Evolutionary conservation across 345 rosid genomes (phyloP), one percentile per base, ranked within the genome.

Genomic region (Alliaria petiolata): DNA sequence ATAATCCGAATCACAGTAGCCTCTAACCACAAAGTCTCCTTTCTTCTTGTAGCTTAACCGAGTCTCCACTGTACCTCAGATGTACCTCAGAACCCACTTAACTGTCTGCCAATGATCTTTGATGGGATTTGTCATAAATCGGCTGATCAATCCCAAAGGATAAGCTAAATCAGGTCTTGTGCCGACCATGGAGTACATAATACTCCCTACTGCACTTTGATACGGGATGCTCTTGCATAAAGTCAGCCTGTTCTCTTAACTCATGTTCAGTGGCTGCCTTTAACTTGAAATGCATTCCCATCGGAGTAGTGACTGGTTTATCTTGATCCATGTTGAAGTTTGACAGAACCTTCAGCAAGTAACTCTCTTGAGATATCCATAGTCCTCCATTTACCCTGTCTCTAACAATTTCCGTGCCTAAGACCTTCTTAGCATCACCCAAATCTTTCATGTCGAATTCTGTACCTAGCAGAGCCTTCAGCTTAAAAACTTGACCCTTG

Each of bases 401-500:
- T 35, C 39, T 35, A 0, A 1, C 1, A 8, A 35, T 35, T 0
- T 35, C 39, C 12, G 9, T 35, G 1, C 39, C 39, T 0, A 35
- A 2, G 2, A 35, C 9, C 3, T 35, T 35, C 12, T 9, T 35
- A 1, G 40, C 40, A 36, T 36, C 13, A 1, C 40, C 13, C 9
- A 36, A 13, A 3, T 36, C 13, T 10, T 36, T 36, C 40, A 36
- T 8, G 0, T 36, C 40, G 3, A 36, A 36, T 5, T 36, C 40
- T 1, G 13, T 8, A 4, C 4, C 10, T 10, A 36, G 9, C 1
- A 33, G 9, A 0, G 7, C 8, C 8, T 33, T 33, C 2, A 33
- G 7, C 1, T 2, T 7, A 0, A 0, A 0, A 0, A 33, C 8
- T 1, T 33, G 2, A 1, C 1, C 1, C 35, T 33, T 33, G 3